phyloP scores from a whole-genome alignment of 495 filamentous ascomycete genomes.

The Achaetomiella virescens region DNA sequence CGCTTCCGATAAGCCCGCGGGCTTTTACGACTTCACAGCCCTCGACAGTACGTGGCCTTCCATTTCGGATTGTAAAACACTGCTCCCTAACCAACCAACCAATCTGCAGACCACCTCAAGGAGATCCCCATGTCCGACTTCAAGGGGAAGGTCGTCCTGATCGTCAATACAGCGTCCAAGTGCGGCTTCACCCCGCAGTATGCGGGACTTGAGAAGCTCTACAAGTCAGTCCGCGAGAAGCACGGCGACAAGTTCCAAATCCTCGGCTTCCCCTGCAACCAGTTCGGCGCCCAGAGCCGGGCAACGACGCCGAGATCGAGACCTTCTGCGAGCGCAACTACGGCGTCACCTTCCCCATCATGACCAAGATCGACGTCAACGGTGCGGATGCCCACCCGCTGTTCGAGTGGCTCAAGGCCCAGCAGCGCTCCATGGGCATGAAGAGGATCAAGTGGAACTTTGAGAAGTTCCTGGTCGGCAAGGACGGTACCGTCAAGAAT shows the following conservation, averaged over 20 bases:
- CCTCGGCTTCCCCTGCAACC: constrained; percentile 97
- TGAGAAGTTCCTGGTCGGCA: constrained; percentile 91
- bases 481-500: constrained; percentile 73
- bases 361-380: constrained; percentile 91
- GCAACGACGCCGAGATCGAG: constrained; percentile 83
- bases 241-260: constrained; percentile 74
- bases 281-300: constrained; percentile 88
- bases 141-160: constrained; percentile 84
- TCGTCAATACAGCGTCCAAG: constrained; percentile 98
- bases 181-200: constrained; percentile 99
- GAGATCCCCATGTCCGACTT: constrained; percentile 61
- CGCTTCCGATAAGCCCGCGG: constrained; percentile 16
- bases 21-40: constrained; percentile 86
- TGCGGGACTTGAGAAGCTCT: constrained; percentile 80
- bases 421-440: constrained; percentile 68
- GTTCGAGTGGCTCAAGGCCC: constrained; percentile 81
- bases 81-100: constrained; percentile 2
- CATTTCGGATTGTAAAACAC: background rate
- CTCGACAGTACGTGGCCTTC: constrained; percentile 61
- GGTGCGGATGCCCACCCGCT: constrained; percentile 73
- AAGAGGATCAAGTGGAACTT: constrained; percentile 96
- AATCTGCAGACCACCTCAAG: constrained; percentile 61
- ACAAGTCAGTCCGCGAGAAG: constrained; percentile 64
- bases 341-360: constrained; percentile 86
- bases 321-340: constrained; percentile 91